Evolutionary conservation across 345 rosid genomes (phyloP).

Genomic region (Turritis glabra): DNA sequence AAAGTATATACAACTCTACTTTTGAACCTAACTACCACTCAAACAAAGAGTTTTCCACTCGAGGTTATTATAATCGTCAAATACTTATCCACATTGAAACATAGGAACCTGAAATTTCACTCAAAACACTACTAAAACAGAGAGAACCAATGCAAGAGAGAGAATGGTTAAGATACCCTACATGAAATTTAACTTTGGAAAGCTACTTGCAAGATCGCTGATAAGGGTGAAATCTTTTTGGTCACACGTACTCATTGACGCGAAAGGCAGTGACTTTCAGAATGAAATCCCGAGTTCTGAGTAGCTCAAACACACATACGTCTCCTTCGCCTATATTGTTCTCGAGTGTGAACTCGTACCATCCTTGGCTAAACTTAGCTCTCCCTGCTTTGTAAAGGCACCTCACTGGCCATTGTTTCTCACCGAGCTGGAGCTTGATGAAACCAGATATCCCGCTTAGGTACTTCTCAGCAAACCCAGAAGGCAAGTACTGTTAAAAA

Average conservation of each 20-base stretch:
- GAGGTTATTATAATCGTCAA: slow-evolving; percentile 11
- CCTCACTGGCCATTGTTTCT: slow-evolving; percentile 84
- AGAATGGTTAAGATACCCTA: slow-evolving; percentile 22
- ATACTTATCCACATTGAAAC: slow-evolving; percentile 26
- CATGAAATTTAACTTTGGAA: slow-evolving; percentile 11
- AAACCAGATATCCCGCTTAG: slow-evolving; percentile 77
- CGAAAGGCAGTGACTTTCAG: slow-evolving; percentile 80
- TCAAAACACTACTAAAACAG: slow-evolving; percentile 20
- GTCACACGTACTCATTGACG: slow-evolving; percentile 39
- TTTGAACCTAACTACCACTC: slow-evolving; percentile 25
- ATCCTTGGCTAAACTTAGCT: slow-evolving; percentile 85
- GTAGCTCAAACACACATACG: slow-evolving; percentile 78
- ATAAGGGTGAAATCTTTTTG: not conserved
- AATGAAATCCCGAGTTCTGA: slow-evolving; percentile 62
- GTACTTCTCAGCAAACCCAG: slow-evolving; percentile 80
- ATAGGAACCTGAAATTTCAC: slow-evolving; percentile 30
- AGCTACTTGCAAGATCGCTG: slow-evolving; percentile 3
- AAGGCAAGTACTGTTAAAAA: slow-evolving; percentile 66
- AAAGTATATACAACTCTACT: slow-evolving; percentile 30
- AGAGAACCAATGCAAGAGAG: slow-evolving; percentile 25
- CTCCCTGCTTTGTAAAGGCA: slow-evolving; percentile 81
- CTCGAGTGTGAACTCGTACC: slow-evolving; percentile 85
- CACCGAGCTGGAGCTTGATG: slow-evolving; percentile 72
- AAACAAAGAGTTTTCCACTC: slow-evolving; percentile 23
- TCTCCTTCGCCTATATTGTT: slow-evolving; percentile 87